Base-by-base conservation (phyloP, 169 alveolate genomes). In the Plasmodium ovale region DNA sequence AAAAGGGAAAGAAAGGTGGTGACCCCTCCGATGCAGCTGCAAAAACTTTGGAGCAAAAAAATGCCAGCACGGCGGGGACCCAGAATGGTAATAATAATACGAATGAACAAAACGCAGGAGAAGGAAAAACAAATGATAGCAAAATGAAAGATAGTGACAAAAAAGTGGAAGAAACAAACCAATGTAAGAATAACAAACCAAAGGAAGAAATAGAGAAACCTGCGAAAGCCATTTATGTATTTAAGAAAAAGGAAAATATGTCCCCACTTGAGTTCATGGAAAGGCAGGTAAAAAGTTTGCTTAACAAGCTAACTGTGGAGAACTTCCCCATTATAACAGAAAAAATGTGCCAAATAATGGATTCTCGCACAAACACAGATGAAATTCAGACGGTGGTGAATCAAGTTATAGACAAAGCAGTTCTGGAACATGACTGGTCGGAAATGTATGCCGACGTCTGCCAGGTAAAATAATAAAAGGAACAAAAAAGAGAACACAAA, bases 381-480 rank as follows among this genome's bases (percentile, higher is more conserved):
- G 97, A 95, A 53, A 90, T 95, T 16, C 96, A 93, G 39, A 88
- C 92, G 10, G 93, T 95, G 3, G 98, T 93, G 31, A 94, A 89
- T 72, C 91, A 93, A 68, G 94, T 95, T 14, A 74, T 95, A 56
- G 92, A 92, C 39, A 96, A 96, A 87, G 98, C 98, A 9, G 97
- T 96, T 21, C 88, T 94, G 54, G 98, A 96, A 68, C 98, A 97
- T 35, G 98, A 96, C 39, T 96, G 97, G 96, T 95, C 97, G 9
- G 98, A 96, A 77, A 96, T 96, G 98, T 96, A 96, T 68, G 97
- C 98, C 0, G 98, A 96, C 87, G 88, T 96, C 47, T 96, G 98
- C 91, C 97, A 94, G 87, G 89, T 47, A 90, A 19, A 47, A n/a
- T 42, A 54, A 35, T 4, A 6, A 3, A 37, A 47, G 12, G 37